Base-by-base conservation (phyloP, 73 alveolate genomes). In the Uronychia setigera region DNA sequence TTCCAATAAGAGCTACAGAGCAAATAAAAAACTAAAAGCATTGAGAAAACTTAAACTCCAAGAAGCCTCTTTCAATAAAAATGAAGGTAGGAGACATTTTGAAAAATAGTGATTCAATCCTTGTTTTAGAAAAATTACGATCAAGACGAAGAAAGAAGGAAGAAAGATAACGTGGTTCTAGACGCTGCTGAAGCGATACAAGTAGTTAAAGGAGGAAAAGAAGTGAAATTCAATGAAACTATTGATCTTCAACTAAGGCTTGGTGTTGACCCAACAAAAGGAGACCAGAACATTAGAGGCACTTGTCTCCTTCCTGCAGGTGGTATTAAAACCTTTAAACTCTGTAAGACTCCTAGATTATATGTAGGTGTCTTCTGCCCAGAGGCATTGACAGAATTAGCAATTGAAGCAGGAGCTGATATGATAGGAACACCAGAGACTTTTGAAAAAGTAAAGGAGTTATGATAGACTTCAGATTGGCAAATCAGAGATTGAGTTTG, bases 241-340 rank as follows among this genome's bases (percentile, higher is more conserved):
- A 78, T 94, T 0, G 94, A 88, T 46, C 77, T 91, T 25, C 76
- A 76, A 58, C 26, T 94, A 33, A 84, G 91, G 58, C 87, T 94
- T 33, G 87, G 87, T 80, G 95, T 94, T 58, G 95, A 94, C 60
- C 95, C 96, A 19, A 92, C 58, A 67, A 83, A 92, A 84, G 95
- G 94, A 57, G 97, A 88, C 79, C 84, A 94, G 84, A 85, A 79
- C 74, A 96, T 94, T 59, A 94, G 98, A 89, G 98, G 98, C 0
- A 92, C 91, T 28, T 79, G 91, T 35, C 60, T 86, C 28, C 74
- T 94, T 33, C 98, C 98, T 30, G 92, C 93, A 74, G 96, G 96
- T 27, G 59, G 88, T 0, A 95, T 95, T 30, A 93, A 91, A 60
- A 60, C 46, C 19, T 75, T 80, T 26, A 86, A 67, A 46, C 57